These are phyloP conservation scores for Peziza echinospora DNA, from an alignment of 495 filamentous ascomycete genomes.

Conservation along the genomic window DNA sequence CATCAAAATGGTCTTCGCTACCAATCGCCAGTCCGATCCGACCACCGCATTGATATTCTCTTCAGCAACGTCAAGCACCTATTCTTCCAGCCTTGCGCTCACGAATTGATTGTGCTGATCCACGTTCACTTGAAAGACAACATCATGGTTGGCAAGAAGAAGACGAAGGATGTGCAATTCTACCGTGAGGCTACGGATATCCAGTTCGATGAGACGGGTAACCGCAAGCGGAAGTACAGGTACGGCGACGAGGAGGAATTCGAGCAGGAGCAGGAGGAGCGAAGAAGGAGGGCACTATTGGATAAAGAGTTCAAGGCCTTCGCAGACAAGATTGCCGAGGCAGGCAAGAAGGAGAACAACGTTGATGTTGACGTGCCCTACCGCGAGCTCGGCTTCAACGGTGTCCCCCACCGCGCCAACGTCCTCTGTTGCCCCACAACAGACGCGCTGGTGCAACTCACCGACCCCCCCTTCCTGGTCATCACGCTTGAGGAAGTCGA, in stretches of 20 bases:
- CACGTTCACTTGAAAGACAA: conserved; percentile 95
- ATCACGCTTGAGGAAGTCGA: conserved; percentile 91
- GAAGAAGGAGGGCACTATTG: conserved; percentile 67
- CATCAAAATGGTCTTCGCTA: conserved; percentile 98
- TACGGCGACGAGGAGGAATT: conserved; percentile 99
- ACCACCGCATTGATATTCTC: conserved; percentile 72
- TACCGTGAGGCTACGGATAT: conserved; percentile 96
- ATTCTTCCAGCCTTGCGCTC: conserved; percentile 93
- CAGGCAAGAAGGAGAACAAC: conserved; percentile 51
- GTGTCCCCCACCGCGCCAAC: conserved; percentile 85
- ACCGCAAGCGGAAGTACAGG: conserved; percentile 90
- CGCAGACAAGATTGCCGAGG: conserved; percentile 91
- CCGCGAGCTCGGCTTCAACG: conserved; percentile 87
- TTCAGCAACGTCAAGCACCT: conserved; percentile 98
- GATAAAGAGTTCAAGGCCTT: conserved; percentile 92
- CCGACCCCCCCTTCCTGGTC: conserved; percentile 89
- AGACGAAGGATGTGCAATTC: conserved; percentile 97
- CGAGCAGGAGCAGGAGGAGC: conserved; percentile 92
- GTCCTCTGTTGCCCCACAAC: conserved; percentile 90
- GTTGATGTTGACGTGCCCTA: conserved; percentile 91
- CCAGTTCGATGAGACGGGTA: conserved; percentile 96
- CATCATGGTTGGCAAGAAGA: conserved; percentile 96
- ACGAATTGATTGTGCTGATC: conserved; percentile 93
- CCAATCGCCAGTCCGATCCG: conserved; percentile 59
- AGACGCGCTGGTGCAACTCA: conserved; percentile 93